These are phyloP conservation scores for Mediolabrus comicus DNA, from an alignment of 108 stramenopile species.

Conservation along the genomic window DNA sequence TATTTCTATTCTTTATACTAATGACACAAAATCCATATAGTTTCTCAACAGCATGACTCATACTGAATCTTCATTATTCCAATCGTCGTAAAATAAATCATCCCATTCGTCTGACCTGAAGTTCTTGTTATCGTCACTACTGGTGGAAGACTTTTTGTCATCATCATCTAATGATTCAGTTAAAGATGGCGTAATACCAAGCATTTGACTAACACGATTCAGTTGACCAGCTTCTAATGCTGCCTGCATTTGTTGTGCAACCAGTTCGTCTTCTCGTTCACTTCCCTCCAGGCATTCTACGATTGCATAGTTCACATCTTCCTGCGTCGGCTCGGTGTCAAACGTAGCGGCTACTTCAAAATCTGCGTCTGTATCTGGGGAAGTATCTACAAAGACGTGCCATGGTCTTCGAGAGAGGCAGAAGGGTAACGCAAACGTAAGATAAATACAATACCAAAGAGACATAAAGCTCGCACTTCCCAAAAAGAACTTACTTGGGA, in stretches of 20 bases:
- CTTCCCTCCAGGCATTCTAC: slow-evolving; percentile 89
- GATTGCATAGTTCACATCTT: slow-evolving; percentile 82
- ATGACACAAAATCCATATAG: too few relatives aligned
- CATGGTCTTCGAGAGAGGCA: slow-evolving; percentile 57
- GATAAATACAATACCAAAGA: not conserved
- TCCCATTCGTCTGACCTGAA: slow-evolving; percentile 1
- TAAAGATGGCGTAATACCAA: slow-evolving; percentile 39
- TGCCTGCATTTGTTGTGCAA: slow-evolving; percentile 89
- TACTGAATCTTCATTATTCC: not conserved
- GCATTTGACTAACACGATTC: slow-evolving; percentile 77
- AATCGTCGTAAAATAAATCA: slow-evolving; percentile 3
- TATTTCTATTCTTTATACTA: not conserved
- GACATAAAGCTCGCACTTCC: not conserved
- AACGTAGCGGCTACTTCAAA: slow-evolving; percentile 91
- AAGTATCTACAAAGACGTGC: slow-evolving; percentile 90
- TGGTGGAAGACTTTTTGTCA: not conserved
- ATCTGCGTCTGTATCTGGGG: slow-evolving; percentile 83
- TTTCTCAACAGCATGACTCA: too few relatives aligned
- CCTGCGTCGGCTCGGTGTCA: slow-evolving; percentile 73
- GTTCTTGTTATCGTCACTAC: not conserved
- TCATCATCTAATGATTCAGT: not conserved
- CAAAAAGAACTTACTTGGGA: slow-evolving; percentile 61
- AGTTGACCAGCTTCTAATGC: slow-evolving; percentile 86
- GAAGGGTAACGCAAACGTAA: slow-evolving; percentile 1
- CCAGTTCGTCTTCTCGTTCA: slow-evolving; percentile 84